Conservation (phyloP, 1,284 basidiomycete species). For the Trichosporon asahii region DNA sequence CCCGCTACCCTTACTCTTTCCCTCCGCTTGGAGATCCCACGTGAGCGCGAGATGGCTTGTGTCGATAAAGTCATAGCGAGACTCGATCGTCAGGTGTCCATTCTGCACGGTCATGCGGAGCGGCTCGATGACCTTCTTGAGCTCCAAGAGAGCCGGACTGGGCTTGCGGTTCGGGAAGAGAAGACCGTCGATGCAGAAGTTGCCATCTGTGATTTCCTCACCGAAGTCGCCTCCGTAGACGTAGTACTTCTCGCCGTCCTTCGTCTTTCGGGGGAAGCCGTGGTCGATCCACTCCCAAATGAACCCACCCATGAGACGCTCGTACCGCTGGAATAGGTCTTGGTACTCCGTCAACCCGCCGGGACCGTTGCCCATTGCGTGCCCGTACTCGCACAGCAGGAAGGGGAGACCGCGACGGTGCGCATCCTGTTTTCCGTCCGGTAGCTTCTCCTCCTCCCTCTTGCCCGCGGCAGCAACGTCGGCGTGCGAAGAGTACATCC, state of each 20-base stretch:
- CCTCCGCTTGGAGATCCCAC: constrained; percentile 19
- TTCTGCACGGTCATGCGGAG: constrained; percentile 19
- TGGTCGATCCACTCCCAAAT: constrained; percentile 38
- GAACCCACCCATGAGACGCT: constrained; percentile 28
- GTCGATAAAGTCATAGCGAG: constrained; percentile 16
- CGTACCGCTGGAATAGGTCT: constrained; percentile 30
- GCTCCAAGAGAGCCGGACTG: constrained; percentile 25
- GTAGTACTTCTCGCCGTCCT: constrained; percentile 22
- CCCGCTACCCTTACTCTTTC: constrained; percentile 9
- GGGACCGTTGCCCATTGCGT: constrained; percentile 36
- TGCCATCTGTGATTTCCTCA: constrained; percentile 29
- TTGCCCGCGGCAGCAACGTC: constrained; percentile 25
- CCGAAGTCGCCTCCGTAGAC: constrained; percentile 35
- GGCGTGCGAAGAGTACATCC: constrained; percentile 28
- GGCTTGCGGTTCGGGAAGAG: constrained; percentile 31
- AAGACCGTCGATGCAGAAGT: constrained; percentile 31
- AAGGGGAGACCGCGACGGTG: constrained; percentile 23
- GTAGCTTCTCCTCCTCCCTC: constrained; percentile 11
- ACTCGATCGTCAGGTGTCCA: background rate
- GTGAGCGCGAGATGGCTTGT: background rate
- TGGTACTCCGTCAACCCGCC: constrained; percentile 30
- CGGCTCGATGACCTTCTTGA: constrained; percentile 25
- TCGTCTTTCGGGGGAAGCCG: constrained; percentile 18
- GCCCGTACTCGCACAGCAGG: constrained; percentile 30
- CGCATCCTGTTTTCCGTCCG: constrained; percentile 15